Percentiles rank a stretch among this genome's conserved stretches.
Evolutionary conservation across 805 yeast species (phyloP).

Genomic region (Scheffersomyces ergatensis): DNA sequence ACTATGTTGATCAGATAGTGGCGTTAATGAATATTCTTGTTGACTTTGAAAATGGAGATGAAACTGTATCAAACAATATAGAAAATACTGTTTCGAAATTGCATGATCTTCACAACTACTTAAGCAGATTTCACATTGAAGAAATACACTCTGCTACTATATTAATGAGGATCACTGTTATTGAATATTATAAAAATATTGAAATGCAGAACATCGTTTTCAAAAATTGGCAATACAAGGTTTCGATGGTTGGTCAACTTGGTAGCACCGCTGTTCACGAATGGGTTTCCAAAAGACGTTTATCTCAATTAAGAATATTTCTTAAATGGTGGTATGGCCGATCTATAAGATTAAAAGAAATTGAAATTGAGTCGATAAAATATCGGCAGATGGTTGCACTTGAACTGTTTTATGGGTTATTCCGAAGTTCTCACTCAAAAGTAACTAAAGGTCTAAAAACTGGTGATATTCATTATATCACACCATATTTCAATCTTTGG

Average conservation of each 20-base stretch:
- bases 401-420: too few relatives aligned
- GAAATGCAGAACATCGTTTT: conserved; percentile 5
- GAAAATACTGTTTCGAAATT: conserved; percentile 20
- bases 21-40: conserved; percentile 19
- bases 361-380: conserved; percentile 10
- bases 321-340: conserved; percentile 10
- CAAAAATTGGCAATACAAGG: conserved; percentile 1
- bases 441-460: background rate
- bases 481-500: background rate
- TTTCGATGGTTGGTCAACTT: conserved; percentile 5
- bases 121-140: conserved; percentile 5
- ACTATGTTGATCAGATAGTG: conserved; percentile 19
- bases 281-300: conserved; percentile 2
- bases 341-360: conserved; percentile 4
- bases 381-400: conserved; percentile 5
- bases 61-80: conserved; percentile 10
- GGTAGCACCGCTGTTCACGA: background rate
- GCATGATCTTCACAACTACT: conserved; percentile 20
- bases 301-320: background rate
- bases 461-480: background rate
- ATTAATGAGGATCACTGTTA: conserved; percentile 28
- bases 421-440: too few relatives aligned
- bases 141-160: conserved; percentile 14
- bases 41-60: conserved; percentile 24
- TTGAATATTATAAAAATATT: conserved; percentile 9